Evolutionary conservation across 2,329 filamentous ascomycete genomes (phyloP), one percentile per base, ranked within the genome.

Genomic region (Pseudogymnoascus sp.): DNA sequence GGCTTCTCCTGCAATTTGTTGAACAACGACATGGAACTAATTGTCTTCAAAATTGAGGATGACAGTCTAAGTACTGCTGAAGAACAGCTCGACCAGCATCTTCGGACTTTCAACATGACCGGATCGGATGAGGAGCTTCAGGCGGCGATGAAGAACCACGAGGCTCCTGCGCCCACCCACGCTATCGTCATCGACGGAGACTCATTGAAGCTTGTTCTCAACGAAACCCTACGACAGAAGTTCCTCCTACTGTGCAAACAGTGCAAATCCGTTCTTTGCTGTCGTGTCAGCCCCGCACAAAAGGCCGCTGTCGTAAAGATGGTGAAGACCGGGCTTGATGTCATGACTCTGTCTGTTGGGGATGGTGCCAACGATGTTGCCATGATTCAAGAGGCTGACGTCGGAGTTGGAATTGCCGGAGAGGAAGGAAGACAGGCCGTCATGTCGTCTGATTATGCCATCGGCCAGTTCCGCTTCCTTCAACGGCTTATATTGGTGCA

Each of bases 1-100:
- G 95, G 95, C 2, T 99, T 98, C 77, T 99, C 96, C 10, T 99
- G 96, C 80, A 99, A 99, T 71, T 82, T 99, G 34, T 84, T 99
- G 63, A 92, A 93, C 77, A 99, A 97, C 76, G 91, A 96, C 69
- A 97, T 99, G 95, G 95, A 99, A 70, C 80, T 99, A 67, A 90
- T 99, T 68, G 86, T 96, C 60, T 82, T 99, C 70, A 96, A 96
- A 73, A 83, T 95, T 31, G 85, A 90, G 1, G 91, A 96, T 68
- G 88, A 92, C 63, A 83, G 88, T 66, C 73, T 78, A 8, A 78
- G 83, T 14, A 79, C 80, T 37, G 84, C 92, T 1, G 87, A 90
- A 68, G 81, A 83, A 63, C 83, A 93, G 69, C 81, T 99, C 14
- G 89, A 96, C 71, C 85, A 87, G 68, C 81, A 92, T 71, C 79